Conservation (phyloP, 225 moss, liverwort and hornwort species). For the Takakia lepidozioides region DNA sequence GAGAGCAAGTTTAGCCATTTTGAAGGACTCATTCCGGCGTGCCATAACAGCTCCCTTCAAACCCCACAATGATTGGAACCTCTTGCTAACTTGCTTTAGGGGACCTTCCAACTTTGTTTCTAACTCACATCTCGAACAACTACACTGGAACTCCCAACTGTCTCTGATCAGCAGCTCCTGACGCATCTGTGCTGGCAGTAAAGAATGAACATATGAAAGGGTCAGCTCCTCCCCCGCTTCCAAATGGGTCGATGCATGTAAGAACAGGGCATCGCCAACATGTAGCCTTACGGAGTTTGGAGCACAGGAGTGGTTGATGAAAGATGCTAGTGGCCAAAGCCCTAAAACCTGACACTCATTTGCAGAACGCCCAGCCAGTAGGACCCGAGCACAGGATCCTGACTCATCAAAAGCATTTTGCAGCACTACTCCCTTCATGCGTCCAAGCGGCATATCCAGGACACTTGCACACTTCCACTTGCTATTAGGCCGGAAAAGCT, state of each 20-base stretch:
- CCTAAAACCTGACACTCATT: constrained; percentile 41
- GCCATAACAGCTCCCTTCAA: constrained; percentile 22
- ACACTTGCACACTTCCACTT: constrained; percentile 26
- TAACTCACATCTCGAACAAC: constrained; percentile 53
- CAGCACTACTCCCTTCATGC: constrained; percentile 29
- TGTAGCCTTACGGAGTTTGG: constrained; percentile 64
- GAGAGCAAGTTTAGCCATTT: constrained; percentile 37
- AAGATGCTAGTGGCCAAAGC: constrained; percentile 71
- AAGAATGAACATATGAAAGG: constrained; percentile 50
- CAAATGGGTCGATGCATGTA: constrained; percentile 58
- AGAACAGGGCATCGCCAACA: constrained; percentile 59
- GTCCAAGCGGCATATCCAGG: constrained; percentile 29
- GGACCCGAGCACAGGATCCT: constrained; percentile 34
- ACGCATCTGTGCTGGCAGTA: constrained; percentile 43
- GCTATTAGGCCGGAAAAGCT: constrained; percentile 32
- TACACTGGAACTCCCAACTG: constrained; percentile 61
- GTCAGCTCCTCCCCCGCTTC: constrained; percentile 64
- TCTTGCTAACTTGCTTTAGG: constrained; percentile 39
- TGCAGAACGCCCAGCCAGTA: constrained; percentile 35
- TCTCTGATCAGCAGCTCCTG: constrained; percentile 32
- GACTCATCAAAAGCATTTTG: constrained; percentile 51
- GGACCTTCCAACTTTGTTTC: constrained; percentile 38
- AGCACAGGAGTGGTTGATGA: constrained; percentile 82
- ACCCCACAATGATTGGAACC: constrained; percentile 40
- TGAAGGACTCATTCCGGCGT: constrained; percentile 23